Evolutionary conservation across 345 rosid species (phyloP), one percentile per base, ranked within the genome.

Genomic region (Camelina neglecta): DNA sequence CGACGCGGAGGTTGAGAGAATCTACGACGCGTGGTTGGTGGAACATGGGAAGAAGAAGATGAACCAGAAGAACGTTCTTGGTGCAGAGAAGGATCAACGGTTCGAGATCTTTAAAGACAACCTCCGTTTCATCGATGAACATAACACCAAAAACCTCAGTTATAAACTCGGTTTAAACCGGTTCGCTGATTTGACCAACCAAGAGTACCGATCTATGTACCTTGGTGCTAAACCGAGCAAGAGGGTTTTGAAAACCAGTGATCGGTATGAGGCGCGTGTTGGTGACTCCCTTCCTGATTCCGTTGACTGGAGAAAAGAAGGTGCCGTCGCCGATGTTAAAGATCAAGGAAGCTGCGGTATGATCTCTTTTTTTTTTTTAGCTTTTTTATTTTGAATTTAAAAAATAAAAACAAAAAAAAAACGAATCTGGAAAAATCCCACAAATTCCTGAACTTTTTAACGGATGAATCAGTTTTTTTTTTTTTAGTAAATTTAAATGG

Each of bases 141-240:
- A 89, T 68, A 95, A 92, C 85, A 71, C 79, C 20, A 81, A 72
- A 79, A 80, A 83, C 82, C 91, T 78, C 80, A 82, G 85, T 33
- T 95, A 81, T 70, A 74, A 21, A 69, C 85, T 95, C 44, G 97
- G 97, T 35, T 74, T 90, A 82, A 95, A 83, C 88, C 89, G 85
- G 81, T 95, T 95, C 45, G 97, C 99, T 35, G 97, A 95, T 78
- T 75, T 95, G 60, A 89, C 93, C 64, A 90, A 92, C 80, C 96
- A 92, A 49, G 99, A 95, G 90, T 95, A 86, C 86, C 88, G 93
- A 75, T 80, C 90, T 62, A 81, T 38, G 66, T 89, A 85, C 56
- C 73, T 92, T 57, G 97, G 99, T n/a, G 63, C 79, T 26, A 83
- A 83, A 84, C 60, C 59, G 62, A 8, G 4, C 11, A 82, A 65